These are phyloP conservation scores for Cladosporium sphaerospermum DNA, from an alignment of 2,329 filamentous ascomycete species.

Conservation along the genomic window DNA sequence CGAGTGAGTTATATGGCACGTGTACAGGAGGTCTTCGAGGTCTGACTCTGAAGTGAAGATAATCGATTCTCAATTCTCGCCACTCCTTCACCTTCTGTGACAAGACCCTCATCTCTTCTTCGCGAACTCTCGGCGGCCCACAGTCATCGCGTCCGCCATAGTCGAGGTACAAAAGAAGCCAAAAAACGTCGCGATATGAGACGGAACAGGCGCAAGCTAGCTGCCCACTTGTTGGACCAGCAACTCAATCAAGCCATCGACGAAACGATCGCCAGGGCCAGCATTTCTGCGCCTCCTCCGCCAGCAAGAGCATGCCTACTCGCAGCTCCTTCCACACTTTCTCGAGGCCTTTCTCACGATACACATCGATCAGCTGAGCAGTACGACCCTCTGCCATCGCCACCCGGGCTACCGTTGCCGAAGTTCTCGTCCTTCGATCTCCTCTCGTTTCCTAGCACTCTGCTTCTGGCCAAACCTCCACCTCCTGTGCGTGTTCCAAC, in stretches of 20 bases:
- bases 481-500: constrained; percentile 9
- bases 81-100: constrained; percentile 7
- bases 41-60: constrained; percentile 10
- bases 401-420: constrained; percentile 21
- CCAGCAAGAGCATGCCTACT: constrained; percentile 6
- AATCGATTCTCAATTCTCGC: constrained; percentile 26
- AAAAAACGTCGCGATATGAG: constrained; percentile 27
- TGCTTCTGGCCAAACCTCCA: neutral
- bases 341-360: no score
- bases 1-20: constrained; percentile 14
- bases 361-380: no score
- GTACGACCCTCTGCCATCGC: neutral
- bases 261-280: constrained; percentile 18
- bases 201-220: constrained; percentile 20
- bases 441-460: constrained; percentile 12
- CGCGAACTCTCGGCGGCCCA: constrained; percentile 14
- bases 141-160: constrained; percentile 22
- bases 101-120: neutral
- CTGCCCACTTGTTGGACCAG: constrained; percentile 25
- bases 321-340: neutral
- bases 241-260: constrained; percentile 26
- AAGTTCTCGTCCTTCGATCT: constrained; percentile 19
- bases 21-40: neutral
- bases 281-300: constrained; percentile 13
- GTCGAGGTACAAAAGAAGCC: constrained; percentile 25